These are phyloP conservation scores for Metschnikowia lochheadii DNA, from an alignment of 805 yeast genomes.

Conservation along the genomic window DNA sequence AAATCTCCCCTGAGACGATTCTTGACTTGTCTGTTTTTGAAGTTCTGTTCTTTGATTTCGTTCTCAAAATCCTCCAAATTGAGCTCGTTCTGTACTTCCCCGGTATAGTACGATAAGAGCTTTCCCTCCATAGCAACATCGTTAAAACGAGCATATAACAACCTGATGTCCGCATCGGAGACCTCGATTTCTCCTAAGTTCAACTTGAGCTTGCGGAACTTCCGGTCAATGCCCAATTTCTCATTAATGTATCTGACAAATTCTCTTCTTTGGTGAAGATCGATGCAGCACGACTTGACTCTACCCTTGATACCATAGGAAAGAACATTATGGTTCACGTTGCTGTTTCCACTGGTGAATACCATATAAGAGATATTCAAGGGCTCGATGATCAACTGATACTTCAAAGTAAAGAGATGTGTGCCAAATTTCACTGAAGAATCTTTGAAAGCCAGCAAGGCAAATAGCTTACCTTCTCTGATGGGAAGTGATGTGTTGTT, in stretches of 20 bases:
- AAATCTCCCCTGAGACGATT: constrained; percentile 18
- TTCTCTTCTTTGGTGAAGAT: constrained; percentile 38
- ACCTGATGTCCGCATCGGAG: constrained; percentile 62
- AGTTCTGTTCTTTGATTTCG: constrained; percentile 5
- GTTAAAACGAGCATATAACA: constrained; percentile 59
- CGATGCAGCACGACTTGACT: constrained; percentile 31
- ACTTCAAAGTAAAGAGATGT: constrained; percentile 40
- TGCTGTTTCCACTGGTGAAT: constrained; percentile 24
- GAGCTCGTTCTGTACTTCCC: constrained; percentile 8
- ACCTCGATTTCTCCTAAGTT: constrained; percentile 69
- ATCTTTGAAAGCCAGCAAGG: constrained; percentile 13
- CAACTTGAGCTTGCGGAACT: constrained; percentile 51
- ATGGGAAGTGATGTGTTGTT: constrained; percentile 33
- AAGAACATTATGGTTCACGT: constrained; percentile 23
- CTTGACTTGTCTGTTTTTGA: not conserved
- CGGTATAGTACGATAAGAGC: constrained; percentile 15
- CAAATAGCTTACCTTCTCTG: constrained; percentile 32
- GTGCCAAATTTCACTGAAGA: constrained; percentile 35
- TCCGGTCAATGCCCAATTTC: constrained; percentile 32
- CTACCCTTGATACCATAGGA: constrained; percentile 40
- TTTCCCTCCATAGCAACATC: constrained; percentile 43
- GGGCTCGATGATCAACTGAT: constrained; percentile 39
- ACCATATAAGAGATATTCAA: constrained; percentile 35
- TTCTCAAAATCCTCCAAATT: constrained; percentile 12
- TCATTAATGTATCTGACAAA: constrained; percentile 35